Base-by-base conservation (phyloP, 306 rosid genomes). In the Quercus ilex region DNA sequence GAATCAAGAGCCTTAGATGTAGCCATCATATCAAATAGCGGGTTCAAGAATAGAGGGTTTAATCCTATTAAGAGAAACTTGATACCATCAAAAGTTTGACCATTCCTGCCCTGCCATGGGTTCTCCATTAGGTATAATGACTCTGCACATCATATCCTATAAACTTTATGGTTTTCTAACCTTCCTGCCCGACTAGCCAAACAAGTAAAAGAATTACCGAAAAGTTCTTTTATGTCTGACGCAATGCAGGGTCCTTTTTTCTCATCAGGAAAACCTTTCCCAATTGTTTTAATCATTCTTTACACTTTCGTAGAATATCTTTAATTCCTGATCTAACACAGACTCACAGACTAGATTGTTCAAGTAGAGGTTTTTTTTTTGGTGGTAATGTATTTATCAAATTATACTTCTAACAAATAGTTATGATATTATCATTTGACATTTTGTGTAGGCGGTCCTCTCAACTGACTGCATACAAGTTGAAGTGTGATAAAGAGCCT, bases 401-500 rank as follows among this genome's bases (percentile, higher is more conserved):
- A 25, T 14, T 10, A 26, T 41, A 1, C 35, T 28, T 5, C 0
- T 28, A 14, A 63, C 30, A 28, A 28, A 63, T 28, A 17, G 35
- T 33, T 9, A 19, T 67, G 51, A 67, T 31, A 31, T 35, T 33
- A 19, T 19, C 23, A 33, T 19, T 19, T 63, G 56, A 43, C 60
- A 10, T 81, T 79, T 71, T 83, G 25, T 88, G 87, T 87, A 94
- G 98, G 92, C 92, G 96, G 74, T 87, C 90, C 55, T 88, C 89
- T 72, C 98, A 55, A 41, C 76, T 88, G 64, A 74, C 81, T 67
- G 86, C 98, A 6, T 94, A 89, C 92, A 92, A 92, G 83, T 88
- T 94, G 90, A 94, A 92, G 96, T 94, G 98, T 85, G 94, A 92
- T 69, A 94, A 89, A 84, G 98, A 94, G 79, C 85, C 88, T 77